Percentiles rank a stretch among this genome's conserved stretches.
Conservation (phyloP, 257 asterid species). For the Solanum chiquidenum region DNA sequence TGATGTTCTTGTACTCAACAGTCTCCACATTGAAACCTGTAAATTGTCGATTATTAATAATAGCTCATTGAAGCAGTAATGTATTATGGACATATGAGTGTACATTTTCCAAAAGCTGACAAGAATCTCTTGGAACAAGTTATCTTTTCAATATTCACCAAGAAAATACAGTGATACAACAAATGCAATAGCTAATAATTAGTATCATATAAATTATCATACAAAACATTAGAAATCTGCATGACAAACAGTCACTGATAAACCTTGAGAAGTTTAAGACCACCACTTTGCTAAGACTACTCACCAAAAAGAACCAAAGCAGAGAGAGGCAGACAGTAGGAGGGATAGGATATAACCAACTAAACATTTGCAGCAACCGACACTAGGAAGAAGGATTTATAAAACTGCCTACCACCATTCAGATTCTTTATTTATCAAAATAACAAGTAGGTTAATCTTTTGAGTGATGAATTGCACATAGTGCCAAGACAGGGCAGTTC, state of each 20-base stretch:
- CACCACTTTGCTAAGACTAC: background rate
- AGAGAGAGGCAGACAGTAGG: background rate
- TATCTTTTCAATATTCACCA: background rate
- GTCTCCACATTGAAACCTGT: conserved; percentile 89
- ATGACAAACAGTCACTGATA: background rate
- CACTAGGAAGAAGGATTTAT: background rate
- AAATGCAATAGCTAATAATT: background rate
- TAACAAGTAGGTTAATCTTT: background rate
- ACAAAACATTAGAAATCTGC: background rate
- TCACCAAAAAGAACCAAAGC: background rate
- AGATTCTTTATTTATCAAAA: background rate
- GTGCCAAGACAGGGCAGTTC: background rate
- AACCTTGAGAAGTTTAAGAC: background rate
- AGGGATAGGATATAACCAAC: background rate
- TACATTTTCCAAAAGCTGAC: background rate
- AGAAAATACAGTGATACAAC: background rate
- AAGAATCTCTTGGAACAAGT: background rate
- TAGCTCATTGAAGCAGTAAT: background rate
- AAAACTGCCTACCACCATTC: background rate
- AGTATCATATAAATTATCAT: background rate
- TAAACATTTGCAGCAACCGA: background rate
- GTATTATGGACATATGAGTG: background rate
- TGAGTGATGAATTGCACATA: background rate
- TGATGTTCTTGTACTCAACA: conserved; percentile 81
- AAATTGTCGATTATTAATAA: background rate